A percentile compares a stretch with the other conserved stretches of the same genome.
These are phyloP conservation scores for Ophiostoma quercus DNA, from an alignment of 2,329 filamentous ascomycete species.

Conservation along the genomic window DNA sequence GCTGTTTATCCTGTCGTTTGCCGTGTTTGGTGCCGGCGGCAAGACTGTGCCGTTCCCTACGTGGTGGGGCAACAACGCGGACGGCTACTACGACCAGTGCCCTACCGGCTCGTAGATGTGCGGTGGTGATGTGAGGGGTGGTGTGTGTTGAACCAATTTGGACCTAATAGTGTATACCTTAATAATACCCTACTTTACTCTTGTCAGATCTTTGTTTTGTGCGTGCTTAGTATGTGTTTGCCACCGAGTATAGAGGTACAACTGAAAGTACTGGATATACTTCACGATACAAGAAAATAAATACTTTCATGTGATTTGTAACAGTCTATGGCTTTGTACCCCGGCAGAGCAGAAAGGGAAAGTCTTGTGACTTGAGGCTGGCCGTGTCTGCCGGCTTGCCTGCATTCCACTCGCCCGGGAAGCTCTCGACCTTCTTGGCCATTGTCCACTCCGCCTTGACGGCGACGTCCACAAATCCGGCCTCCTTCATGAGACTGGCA, in stretches of 20 bases:
- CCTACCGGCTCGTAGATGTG: slow-evolving; percentile 30
- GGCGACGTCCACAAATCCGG: slow-evolving; percentile 45
- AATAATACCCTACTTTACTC: not conserved
- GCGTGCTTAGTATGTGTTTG: no score
- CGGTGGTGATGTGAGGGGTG: not conserved
- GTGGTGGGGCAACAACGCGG: slow-evolving; percentile 52
- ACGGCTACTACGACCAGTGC: slow-evolving; percentile 47
- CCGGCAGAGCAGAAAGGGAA: slow-evolving; percentile 39
- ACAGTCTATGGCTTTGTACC: slow-evolving; percentile 30
- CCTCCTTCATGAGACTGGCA: slow-evolving; percentile 40
- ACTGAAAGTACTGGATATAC: no score
- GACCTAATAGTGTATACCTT: not conserved
- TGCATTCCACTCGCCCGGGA: slow-evolving; percentile 39
- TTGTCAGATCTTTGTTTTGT: no score
- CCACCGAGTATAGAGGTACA: no score
- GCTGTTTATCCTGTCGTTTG: slow-evolving; percentile 51
- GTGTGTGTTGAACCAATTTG: no score
- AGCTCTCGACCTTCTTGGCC: slow-evolving; percentile 46
- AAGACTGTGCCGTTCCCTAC: slow-evolving; percentile 41
- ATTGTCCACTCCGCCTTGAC: slow-evolving; percentile 46
- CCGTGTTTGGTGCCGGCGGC: slow-evolving; percentile 48
- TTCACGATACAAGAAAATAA: no score
- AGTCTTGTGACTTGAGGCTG: slow-evolving; percentile 33
- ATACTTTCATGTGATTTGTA: not conserved
- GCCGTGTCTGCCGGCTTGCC: slow-evolving; percentile 32